These are phyloP conservation scores for Obba rivulosa DNA, from an alignment of 768 basidiomycete species.

Conservation along the genomic window DNA sequence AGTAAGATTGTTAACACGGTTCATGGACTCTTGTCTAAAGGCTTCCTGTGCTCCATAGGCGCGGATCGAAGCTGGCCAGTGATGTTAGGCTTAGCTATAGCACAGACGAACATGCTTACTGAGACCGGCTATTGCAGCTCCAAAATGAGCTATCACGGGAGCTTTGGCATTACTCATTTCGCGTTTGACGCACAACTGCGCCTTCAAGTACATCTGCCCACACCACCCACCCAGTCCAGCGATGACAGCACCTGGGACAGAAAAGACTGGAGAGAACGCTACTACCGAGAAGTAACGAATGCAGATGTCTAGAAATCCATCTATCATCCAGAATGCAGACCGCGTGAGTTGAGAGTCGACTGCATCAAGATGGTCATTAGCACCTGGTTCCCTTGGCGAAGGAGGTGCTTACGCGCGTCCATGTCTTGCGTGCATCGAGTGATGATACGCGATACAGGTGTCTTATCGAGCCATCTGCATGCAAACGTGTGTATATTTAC, in stretches of 20 bases:
- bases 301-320: constrained; percentile 25
- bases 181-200: constrained; percentile 53
- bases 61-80: constrained; percentile 38
- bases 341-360: constrained; percentile 29
- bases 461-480: constrained; percentile 39
- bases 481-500: neutral
- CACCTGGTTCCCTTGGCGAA: too few relatives aligned
- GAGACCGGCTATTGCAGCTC: constrained; percentile 45
- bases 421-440: constrained; percentile 16
- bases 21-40: constrained; percentile 34
- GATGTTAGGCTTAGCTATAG: neutral
- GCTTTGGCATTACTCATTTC: constrained; percentile 45
- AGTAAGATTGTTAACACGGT: constrained; percentile 41
- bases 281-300: constrained; percentile 32
- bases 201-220: constrained; percentile 48
- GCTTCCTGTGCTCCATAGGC: constrained; percentile 47
- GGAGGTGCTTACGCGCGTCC: constrained; percentile 1
- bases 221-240: constrained; percentile 31
- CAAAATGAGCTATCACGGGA: constrained; percentile 45
- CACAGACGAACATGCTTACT: constrained; percentile 21
- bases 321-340: constrained; percentile 18
- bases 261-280: constrained; percentile 34
- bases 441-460: constrained; percentile 45
- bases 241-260: constrained; percentile 32
- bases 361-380: neutral